phyloP scores from a whole-genome alignment of 306 rosid genomes.

The Begonia fuchsioides region DNA sequence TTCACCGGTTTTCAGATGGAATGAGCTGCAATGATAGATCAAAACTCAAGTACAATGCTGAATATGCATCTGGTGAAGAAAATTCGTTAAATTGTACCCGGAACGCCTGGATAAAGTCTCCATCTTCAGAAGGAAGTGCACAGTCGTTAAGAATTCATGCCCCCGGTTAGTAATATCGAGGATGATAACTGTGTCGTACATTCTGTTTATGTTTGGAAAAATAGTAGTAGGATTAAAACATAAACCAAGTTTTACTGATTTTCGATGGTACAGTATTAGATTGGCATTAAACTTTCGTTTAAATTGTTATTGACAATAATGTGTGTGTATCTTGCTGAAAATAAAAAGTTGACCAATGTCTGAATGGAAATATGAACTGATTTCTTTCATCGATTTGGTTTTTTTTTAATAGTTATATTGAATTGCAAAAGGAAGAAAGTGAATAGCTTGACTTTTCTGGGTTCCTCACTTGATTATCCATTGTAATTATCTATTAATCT shows the following conservation, averaged over 20 bases:
- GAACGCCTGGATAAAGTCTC: slow-evolving; percentile 19
- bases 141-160: slow-evolving; percentile 21
- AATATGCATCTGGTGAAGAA: slow-evolving; percentile 32
- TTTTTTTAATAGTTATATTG: too few species aligned
- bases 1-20: slow-evolving; percentile 36
- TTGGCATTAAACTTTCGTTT: neutral
- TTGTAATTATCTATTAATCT: too few species aligned
- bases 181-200: neutral
- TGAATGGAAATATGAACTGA: too few species aligned
- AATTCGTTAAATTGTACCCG: slow-evolving; percentile 25
- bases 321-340: too few species aligned
- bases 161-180: slow-evolving; percentile 29
- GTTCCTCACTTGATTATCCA: too few species aligned
- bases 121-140: slow-evolving; percentile 20
- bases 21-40: slow-evolving; percentile 29
- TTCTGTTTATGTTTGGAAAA: neutral
- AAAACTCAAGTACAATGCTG: slow-evolving; percentile 30
- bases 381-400: too few species aligned
- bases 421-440: too few species aligned
- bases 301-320: too few species aligned
- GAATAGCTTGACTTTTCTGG: too few species aligned
- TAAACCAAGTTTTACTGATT: too few species aligned
- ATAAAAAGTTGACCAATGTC: too few species aligned
- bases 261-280: neutral
- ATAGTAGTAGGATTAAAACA: neutral